Base-by-base conservation (phyloP, 1,284 basidiomycete genomes). In the Rhodotorula sp. region DNA sequence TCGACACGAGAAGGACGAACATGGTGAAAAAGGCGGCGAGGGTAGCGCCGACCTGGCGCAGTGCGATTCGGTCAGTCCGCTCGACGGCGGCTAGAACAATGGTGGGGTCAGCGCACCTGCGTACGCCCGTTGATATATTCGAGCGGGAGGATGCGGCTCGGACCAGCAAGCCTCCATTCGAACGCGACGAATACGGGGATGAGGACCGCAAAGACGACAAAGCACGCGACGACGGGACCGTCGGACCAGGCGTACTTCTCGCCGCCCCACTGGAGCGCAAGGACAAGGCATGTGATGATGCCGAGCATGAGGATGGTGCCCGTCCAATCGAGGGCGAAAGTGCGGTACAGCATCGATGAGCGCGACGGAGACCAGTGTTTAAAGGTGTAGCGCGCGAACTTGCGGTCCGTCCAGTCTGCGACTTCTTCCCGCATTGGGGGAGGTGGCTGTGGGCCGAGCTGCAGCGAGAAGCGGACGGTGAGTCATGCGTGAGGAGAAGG, bases 111-210 rank as follows among this genome's bases (percentile, higher is more conserved):
- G 19, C 58, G 21, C 36, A 63, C 64, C 61, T 83, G 78, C 3
- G 82, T 82, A 39, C 82, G 77, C 27, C 82, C 73, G 55, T 73
- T 77, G 61, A 84, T 69, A 34, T 83, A 72, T n/a, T 65, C 60
- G n/a, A 84, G 76, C 41, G 81, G 81, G 64, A 84, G 79, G 80
- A 84, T 83, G 6, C 82, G 82, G 44, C 78, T 74, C n/a, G 77
- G 68, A 51, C 82, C 81, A 46, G 76, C 78, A 21, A 73, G 54
- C 72, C 80, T 80, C 72, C 77, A 80, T 61, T 83, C 81, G 81
- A 82, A 84, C 2, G 72, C 34, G 58, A 82, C 75, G 70, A 85
- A 83, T 36, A 80, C 77, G 63, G 80, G 69, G 61, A 81, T 68
- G 58, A 82, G 76, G 41, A 75, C 82, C 21, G 79, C 84, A 62